Evolutionary conservation across 2,329 filamentous ascomycete species (phyloP).

Genomic region (Aaosphaeria pasadenensis): DNA sequence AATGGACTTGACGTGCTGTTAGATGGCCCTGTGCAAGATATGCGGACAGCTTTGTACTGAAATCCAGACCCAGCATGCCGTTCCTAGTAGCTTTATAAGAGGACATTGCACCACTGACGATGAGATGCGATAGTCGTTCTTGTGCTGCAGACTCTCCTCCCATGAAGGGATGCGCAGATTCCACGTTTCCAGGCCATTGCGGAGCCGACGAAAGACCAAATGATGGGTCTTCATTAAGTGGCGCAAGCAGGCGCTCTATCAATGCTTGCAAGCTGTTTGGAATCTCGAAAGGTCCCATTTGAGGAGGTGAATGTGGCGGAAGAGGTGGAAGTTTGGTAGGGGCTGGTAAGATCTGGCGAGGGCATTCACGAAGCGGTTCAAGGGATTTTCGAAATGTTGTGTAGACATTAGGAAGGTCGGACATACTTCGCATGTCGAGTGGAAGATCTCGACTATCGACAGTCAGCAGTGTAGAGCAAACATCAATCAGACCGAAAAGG

Average conservation of each 20-base stretch:
- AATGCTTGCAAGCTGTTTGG: constrained; percentile 55
- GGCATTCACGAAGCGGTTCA: constrained; percentile 66
- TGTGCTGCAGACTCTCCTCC: constrained; percentile 65
- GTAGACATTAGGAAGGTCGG: constrained; percentile 70
- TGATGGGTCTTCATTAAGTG: constrained; percentile 47
- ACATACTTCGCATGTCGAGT: constrained; percentile 45
- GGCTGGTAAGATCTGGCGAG: constrained; percentile 55
- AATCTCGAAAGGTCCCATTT: constrained; percentile 62
- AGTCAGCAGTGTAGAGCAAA: neutral
- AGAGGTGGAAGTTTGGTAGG: constrained; percentile 59
- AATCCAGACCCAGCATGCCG: constrained; percentile 66
- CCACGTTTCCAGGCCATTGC: constrained; percentile 49
- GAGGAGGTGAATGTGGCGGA: constrained; percentile 56
- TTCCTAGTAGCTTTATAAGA: constrained; percentile 70
- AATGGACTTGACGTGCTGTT: constrained; percentile 70
- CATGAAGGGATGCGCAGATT: constrained; percentile 62
- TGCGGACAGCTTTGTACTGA: constrained; percentile 72
- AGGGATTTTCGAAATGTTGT: constrained; percentile 71
- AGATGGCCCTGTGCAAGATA: constrained; percentile 71
- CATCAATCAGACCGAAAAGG: neutral
- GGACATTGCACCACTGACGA: constrained; percentile 59
- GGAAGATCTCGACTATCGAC: constrained; percentile 62
- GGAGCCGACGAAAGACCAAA: constrained; percentile 53
- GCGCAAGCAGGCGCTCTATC: constrained; percentile 54
- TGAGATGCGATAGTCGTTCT: constrained; percentile 58